These are phyloP conservation scores for Cordyceps fumosorosea DNA, from an alignment of 2,329 filamentous ascomycete genomes.

Conservation along the genomic window DNA sequence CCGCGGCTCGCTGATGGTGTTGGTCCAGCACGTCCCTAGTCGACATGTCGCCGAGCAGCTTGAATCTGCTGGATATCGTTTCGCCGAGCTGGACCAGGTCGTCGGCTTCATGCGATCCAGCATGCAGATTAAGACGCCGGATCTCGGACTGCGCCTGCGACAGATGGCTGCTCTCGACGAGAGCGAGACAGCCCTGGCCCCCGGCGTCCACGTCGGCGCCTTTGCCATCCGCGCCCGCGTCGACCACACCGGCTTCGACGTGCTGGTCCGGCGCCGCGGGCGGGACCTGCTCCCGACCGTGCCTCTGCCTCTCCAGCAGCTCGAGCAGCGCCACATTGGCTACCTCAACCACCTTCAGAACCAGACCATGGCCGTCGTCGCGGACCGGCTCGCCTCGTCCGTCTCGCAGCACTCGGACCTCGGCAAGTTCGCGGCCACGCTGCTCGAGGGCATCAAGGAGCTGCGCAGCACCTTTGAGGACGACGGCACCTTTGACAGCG, in stretches of 20 bases:
- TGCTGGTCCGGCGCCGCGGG: conserved; percentile 50
- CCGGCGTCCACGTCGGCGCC: conserved; percentile 51
- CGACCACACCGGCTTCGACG: conserved; percentile 51
- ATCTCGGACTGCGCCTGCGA: conserved; percentile 55
- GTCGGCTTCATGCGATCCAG: conserved; percentile 60
- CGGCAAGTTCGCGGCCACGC: conserved; percentile 35
- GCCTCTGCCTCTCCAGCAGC: conserved; percentile 42
- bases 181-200: conserved; percentile 38
- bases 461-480: conserved; percentile 34
- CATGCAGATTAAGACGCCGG: conserved; percentile 63
- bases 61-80: conserved; percentile 69
- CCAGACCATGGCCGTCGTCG: conserved; percentile 29
- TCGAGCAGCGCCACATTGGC: conserved; percentile 50
- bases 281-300: conserved; percentile 56
- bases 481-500: conserved; percentile 40
- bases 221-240: conserved; percentile 50
- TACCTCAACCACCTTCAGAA: conserved; percentile 46
- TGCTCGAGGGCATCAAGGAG: conserved; percentile 36
- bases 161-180: conserved; percentile 57
- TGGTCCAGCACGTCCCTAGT: conserved; percentile 58
- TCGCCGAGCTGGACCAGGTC: conserved; percentile 64
- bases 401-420: background rate
- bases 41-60: conserved; percentile 56
- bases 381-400: conserved; percentile 12
- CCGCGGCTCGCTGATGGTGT: conserved; percentile 73